Conservation (phyloP, 768 basidiomycete genomes). For the Porpolomopsis calyptriformis region DNA sequence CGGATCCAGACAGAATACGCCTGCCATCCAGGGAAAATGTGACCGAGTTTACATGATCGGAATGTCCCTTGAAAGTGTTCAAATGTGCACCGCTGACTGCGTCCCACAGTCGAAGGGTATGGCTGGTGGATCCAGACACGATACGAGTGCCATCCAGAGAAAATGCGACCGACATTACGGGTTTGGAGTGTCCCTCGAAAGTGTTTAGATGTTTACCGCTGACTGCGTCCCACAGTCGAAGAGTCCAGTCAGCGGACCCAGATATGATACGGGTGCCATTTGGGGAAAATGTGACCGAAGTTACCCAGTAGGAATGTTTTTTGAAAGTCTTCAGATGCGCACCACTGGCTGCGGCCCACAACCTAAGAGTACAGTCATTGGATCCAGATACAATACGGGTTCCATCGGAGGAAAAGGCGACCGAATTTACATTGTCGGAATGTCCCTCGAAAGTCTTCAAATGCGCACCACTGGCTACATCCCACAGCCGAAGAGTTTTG, state of each 20-base stretch:
- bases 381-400: constrained; percentile 22
- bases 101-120: neutral
- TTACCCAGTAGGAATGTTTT: neutral
- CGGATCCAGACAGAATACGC: neutral
- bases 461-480: neutral
- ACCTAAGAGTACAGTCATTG: constrained; percentile 39
- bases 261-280: constrained; percentile 6
- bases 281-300: constrained; percentile 5
- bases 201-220: neutral
- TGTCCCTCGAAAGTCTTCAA: constrained; percentile 3
- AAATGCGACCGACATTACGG: neutral
- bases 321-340: neutral
- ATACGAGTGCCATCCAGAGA: neutral
- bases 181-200: neutral
- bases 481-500: constrained; percentile 33
- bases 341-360: constrained; percentile 12
- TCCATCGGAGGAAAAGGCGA: constrained; percentile 8
- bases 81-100: neutral
- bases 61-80: neutral
- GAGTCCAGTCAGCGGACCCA: constrained; percentile 2
- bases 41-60: neutral
- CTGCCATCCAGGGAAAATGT: neutral
- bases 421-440: neutral
- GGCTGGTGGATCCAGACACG: neutral
- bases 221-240: constrained; percentile 7